Evolutionary conservation across 371 early-diverging fungal genomes (phyloP).

Genomic region (Aphelidium insulamus): DNA sequence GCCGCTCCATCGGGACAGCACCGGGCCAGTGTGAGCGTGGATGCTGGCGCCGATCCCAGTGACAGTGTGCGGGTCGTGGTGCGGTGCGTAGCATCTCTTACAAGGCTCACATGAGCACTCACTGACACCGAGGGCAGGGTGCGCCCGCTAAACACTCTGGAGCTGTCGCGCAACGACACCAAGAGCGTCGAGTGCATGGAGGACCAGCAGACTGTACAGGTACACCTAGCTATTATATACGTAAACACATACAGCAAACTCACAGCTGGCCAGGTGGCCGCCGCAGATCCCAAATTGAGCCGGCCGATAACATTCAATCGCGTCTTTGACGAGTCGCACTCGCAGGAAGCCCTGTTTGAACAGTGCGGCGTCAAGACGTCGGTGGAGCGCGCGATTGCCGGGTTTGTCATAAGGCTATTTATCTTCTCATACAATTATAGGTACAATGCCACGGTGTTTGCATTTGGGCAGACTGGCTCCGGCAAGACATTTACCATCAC

Average conservation of each 20-base stretch:
- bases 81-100: too few relatives aligned
- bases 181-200: background rate
- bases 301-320: conserved; percentile 12
- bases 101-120: too few relatives aligned
- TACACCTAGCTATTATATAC: too few relatives aligned
- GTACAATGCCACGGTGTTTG: conserved; percentile 23
- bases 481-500: conserved; percentile 52
- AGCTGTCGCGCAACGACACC: too few relatives aligned
- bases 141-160: too few relatives aligned
- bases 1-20: too few relatives aligned
- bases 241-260: background rate
- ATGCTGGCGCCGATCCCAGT: too few relatives aligned
- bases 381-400: conserved; percentile 14
- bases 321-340: conserved; percentile 6
- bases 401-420: conserved; percentile 6
- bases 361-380: conserved; percentile 14
- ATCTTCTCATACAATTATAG: conserved; percentile 3
- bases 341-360: conserved; percentile 14
- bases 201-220: conserved; percentile 1
- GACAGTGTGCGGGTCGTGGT: too few relatives aligned
- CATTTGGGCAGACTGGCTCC: conserved; percentile 39
- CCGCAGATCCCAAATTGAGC: too few relatives aligned
- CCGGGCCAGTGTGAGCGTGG: too few relatives aligned
- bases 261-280: background rate
- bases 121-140: too few relatives aligned